A percentile compares a stretch with the other conserved stretches of the same genome.
These are phyloP conservation scores for Saturnispora dispora DNA, from an alignment of 805 yeast genomes.

Conservation along the genomic window DNA sequence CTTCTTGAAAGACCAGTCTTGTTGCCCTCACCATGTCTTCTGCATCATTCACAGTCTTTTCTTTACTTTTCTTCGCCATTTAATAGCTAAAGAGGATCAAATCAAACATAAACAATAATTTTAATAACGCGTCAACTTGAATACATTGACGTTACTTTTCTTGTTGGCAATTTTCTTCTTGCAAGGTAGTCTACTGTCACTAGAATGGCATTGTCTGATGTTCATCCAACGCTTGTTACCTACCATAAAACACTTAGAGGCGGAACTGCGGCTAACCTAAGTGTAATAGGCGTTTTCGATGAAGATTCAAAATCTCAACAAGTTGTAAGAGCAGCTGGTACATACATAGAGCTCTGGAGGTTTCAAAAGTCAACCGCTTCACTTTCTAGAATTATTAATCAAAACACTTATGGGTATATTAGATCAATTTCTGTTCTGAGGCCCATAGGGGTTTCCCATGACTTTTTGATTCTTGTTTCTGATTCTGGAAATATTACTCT, in stretches of 20 bases:
- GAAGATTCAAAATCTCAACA: slow-evolving; percentile 50
- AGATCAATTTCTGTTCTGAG: slow-evolving; percentile 44
- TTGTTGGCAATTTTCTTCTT: background rate
- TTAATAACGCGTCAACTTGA: slow-evolving; percentile 2
- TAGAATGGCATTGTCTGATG: slow-evolving; percentile 11
- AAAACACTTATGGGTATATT: slow-evolving; percentile 50
- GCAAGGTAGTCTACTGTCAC: background rate
- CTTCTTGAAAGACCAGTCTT: slow-evolving; percentile 69
- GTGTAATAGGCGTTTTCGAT: slow-evolving; percentile 63
- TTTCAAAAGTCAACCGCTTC: slow-evolving; percentile 50
- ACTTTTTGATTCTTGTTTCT: slow-evolving; percentile 57
- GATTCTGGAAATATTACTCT: slow-evolving; percentile 71
- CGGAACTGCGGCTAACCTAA: slow-evolving; percentile 43
- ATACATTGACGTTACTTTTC: background rate
- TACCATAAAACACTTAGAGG: slow-evolving; percentile 65
- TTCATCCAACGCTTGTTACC: slow-evolving; percentile 36
- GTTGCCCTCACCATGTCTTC: slow-evolving; percentile 37
- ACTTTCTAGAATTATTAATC: slow-evolving; percentile 33
- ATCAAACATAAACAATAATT: slow-evolving; percentile 3
- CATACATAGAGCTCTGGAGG: slow-evolving; percentile 44
- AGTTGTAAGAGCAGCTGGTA: slow-evolving; percentile 48
- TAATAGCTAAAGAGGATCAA: background rate
- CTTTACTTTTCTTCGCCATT: background rate
- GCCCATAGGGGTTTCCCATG: slow-evolving; percentile 43
- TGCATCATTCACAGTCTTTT: background rate